Evolutionary conservation across 768 basidiomycete genomes (phyloP), one percentile per base, ranked within the genome.

Genomic region (Lactarius indigo): DNA sequence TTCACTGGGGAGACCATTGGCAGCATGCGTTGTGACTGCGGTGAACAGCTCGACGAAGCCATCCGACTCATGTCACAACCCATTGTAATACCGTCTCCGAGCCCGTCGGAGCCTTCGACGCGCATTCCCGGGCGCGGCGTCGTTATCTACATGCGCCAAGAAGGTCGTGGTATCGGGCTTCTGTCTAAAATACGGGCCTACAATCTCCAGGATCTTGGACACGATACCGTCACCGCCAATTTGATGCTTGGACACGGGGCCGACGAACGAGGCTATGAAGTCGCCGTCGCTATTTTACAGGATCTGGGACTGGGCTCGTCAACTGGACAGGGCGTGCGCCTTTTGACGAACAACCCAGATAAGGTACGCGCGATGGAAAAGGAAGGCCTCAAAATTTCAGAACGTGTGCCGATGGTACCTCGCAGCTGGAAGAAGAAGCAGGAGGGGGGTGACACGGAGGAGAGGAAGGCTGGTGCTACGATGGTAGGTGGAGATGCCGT

Each of bases 181-280:
- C 79, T 98, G 42, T 95, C 94, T 59, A 99, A 99, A 78, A 92
- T 99, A 65, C 86, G 91, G 39, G 97, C 97, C 17, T 99, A 99
- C 79, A 99, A 99, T 75, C 82, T 98, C 23, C 97, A 98, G 76
- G 97, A 99, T 76, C 80, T 99, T 59, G 97, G 97, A 0, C 93
- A 98, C 74, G 97, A 98, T 78, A 99, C 97, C n/a, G 97, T 99
- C 71, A 89, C 92, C 5, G 97, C 97, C 31, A 99, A 99, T 76
- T 79, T 98, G 44, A 85, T 97, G 84, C 87, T 99, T 35, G 97
- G 97, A 2, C 92, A 97, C 76, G 83, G 87, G 66, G 96, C 97
- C 6, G 97, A 99, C 75, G 92, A 96, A 76, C 85, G 97, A 39
- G 89, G 88, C 28, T 99, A 98, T 77, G 94, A 91, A 70, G 82